These are phyloP conservation scores for Polysphondylium violaceum DNA, from an alignment of 78 protist species.

Conservation along the genomic window DNA sequence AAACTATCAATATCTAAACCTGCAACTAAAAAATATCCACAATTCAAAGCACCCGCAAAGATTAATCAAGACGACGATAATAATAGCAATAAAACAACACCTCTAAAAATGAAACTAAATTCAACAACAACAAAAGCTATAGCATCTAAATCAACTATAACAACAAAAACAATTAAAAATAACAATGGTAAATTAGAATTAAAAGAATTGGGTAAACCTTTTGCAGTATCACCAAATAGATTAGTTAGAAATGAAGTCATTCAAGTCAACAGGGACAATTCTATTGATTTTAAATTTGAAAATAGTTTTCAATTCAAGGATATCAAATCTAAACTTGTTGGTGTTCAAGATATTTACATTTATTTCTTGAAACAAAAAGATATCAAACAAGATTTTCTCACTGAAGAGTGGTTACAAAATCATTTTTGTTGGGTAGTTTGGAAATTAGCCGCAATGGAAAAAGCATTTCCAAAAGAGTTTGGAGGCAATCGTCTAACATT, in stretches of 20 bases:
- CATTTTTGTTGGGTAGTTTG: constrained; percentile 89
- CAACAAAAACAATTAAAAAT: background rate
- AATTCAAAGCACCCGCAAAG: constrained; percentile 5
- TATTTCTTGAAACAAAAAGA: background rate
- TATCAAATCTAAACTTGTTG: constrained; percentile 22
- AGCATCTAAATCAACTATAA: background rate
- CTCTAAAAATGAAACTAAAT: background rate
- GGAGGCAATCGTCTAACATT: constrained; percentile 51
- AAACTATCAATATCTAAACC: background rate
- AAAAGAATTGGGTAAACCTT: constrained; percentile 57
- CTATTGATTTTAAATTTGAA: constrained; percentile 44
- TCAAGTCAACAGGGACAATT: constrained; percentile 29
- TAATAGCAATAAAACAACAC: no score
- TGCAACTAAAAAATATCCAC: background rate
- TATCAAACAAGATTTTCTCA: background rate
- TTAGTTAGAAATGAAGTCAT: constrained; percentile 28
- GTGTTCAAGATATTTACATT: constrained; percentile 27
- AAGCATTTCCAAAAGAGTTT: constrained; percentile 30
- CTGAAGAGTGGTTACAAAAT: constrained; percentile 79
- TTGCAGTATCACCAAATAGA: background rate
- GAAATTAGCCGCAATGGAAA: constrained; percentile 82
- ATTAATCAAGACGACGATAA: background rate
- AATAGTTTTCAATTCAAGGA: background rate
- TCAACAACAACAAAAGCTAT: background rate
- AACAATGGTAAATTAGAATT: background rate